Percentiles rank a stretch among this genome's conserved stretches.
Conservation (phyloP, 2,329 filamentous ascomycete genomes). For the Colletotrichum tabaci region DNA sequence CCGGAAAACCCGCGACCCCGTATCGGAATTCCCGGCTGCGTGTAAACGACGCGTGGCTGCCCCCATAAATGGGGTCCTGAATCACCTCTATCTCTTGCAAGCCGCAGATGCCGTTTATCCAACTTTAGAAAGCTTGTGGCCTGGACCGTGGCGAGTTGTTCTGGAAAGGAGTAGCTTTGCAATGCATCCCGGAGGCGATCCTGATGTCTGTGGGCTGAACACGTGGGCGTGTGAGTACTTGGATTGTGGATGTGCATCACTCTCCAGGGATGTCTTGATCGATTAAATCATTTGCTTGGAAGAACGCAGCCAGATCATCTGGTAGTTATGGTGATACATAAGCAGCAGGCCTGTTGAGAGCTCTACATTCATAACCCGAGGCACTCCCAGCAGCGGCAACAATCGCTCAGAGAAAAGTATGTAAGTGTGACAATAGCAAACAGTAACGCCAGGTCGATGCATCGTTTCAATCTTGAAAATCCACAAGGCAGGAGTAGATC, state of each 20-base stretch:
- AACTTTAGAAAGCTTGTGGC: background rate
- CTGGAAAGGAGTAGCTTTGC: background rate
- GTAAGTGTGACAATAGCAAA: too few species aligned
- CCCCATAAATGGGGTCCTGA: background rate
- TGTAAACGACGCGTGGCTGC: slow-evolving; percentile 9
- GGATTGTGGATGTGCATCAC: background rate
- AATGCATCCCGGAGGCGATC: slow-evolving; percentile 6
- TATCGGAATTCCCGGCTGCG: background rate
- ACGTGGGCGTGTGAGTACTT: background rate
- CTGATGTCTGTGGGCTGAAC: background rate
- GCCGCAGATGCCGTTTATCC: too few species aligned
- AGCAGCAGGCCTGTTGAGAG: too few species aligned
- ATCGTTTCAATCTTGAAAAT: too few species aligned
- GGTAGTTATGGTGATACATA: too few species aligned
- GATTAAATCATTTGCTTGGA: background rate
- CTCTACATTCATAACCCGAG: too few species aligned
- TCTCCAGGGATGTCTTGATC: background rate
- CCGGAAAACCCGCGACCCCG: background rate
- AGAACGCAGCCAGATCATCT: too few species aligned
- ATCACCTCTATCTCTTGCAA: too few species aligned
- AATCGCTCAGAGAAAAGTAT: too few species aligned
- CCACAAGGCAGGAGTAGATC: too few species aligned
- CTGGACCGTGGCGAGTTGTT: background rate
- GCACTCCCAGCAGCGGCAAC: too few species aligned
- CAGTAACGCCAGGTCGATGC: too few species aligned